Conservation (phyloP, 768 basidiomycete species). For the Phylloporus rhodoxanthus region DNA sequence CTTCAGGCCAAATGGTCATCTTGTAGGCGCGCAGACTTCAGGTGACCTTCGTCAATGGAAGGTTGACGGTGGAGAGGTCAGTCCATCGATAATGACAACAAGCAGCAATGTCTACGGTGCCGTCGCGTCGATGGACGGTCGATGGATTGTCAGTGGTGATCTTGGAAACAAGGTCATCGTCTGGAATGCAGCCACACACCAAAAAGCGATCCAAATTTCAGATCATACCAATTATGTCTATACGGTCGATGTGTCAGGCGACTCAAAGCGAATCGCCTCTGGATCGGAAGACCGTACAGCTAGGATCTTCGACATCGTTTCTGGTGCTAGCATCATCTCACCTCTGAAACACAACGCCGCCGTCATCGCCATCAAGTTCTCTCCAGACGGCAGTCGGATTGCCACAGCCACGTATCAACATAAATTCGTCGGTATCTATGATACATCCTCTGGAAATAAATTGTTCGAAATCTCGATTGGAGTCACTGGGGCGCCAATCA, state of each 20-base stretch:
- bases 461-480: background rate
- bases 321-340: background rate
- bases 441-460: background rate
- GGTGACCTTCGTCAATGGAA: background rate
- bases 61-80: background rate
- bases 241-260: background rate
- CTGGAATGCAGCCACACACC: background rate
- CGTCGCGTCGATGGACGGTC: background rate
- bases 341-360: background rate
- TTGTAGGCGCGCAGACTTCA: background rate
- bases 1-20: background rate
- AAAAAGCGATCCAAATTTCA: background rate
- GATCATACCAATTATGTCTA: background rate
- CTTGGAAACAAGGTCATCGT: background rate
- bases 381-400: background rate
- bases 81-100: background rate
- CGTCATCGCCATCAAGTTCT: constrained; percentile 1
- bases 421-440: background rate
- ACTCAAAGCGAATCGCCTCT: background rate
- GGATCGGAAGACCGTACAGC: background rate
- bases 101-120: background rate
- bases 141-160: constrained; percentile 1
- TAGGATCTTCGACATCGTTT: constrained; percentile 1
- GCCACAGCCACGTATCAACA: background rate
- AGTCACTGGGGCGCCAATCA: background rate